phyloP scores from a whole-genome alignment of 352 stramenopile genomes.

The Phytophthora sp. region DNA sequence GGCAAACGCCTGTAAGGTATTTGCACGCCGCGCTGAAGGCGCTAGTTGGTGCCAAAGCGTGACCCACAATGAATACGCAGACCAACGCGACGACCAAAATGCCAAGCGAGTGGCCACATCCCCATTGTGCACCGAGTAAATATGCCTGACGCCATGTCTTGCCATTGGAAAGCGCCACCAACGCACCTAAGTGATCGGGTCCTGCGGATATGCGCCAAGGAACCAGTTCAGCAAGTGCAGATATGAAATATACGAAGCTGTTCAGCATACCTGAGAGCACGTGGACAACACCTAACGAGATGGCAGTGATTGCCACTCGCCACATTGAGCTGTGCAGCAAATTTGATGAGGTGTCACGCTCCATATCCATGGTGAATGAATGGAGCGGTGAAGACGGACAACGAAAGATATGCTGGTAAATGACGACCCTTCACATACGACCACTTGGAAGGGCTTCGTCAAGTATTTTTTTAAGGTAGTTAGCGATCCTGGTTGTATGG shows the following conservation, averaged over 20 bases:
- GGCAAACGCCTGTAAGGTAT: constrained; percentile 66
- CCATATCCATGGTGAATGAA: constrained; percentile 10
- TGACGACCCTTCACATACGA: neutral
- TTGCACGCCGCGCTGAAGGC: constrained; percentile 52
- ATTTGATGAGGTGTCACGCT: constrained; percentile 6
- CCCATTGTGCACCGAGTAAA: constrained; percentile 86
- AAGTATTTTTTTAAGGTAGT: no score
- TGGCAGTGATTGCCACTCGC: constrained; percentile 35
- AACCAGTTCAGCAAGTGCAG: neutral
- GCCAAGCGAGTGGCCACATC: constrained; percentile 87
- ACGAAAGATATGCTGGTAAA: neutral
- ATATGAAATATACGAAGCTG: neutral
- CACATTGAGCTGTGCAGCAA: constrained; percentile 28
- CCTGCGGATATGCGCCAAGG: constrained; percentile 28
- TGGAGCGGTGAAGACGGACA: no score
- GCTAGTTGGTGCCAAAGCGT: constrained; percentile 28
- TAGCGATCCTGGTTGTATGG: no score
- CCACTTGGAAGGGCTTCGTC: no score
- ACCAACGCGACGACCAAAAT: constrained; percentile 67
- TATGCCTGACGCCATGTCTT: constrained; percentile 71
- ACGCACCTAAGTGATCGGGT: constrained; percentile 88
- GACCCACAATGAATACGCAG: constrained; percentile 58
- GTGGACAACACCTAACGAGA: constrained; percentile 59
- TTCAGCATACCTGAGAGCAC: constrained; percentile 50
- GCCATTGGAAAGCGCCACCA: constrained; percentile 84